phyloP scores from a whole-genome alignment of 331 rosid species.

The Quercus tomentella region DNA sequence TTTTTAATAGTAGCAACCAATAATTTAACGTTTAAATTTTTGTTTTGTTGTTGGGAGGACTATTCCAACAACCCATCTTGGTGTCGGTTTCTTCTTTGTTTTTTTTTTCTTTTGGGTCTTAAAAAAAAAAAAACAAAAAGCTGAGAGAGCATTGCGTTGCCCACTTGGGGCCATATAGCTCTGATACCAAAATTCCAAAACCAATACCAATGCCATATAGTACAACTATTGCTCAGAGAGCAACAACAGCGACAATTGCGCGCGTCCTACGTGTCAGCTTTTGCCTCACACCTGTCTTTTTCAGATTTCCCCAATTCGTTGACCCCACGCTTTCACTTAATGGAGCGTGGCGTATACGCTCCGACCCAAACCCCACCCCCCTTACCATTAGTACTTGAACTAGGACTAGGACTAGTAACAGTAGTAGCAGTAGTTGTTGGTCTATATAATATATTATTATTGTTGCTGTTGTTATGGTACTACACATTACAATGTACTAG shows the following conservation, averaged over 20 bases:
- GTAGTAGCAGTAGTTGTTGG: too few relatives aligned
- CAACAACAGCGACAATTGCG: slow-evolving; percentile 85
- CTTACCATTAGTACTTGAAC: too few relatives aligned
- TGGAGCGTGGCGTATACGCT: slow-evolving; percentile 19
- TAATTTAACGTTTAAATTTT: neutral
- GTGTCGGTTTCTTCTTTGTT: slow-evolving; percentile 32
- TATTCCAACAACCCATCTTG: slow-evolving; percentile 19
- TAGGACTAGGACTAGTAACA: too few relatives aligned
- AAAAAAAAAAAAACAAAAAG: neutral
- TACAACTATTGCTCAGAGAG: too few relatives aligned
- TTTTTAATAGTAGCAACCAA: neutral
- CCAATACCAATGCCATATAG: slow-evolving; percentile 18
- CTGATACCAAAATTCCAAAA: too few relatives aligned
- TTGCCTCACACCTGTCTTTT: slow-evolving; percentile 60
- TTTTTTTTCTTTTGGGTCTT: neutral
- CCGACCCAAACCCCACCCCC: neutral
- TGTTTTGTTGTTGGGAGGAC: slow-evolving; percentile 10
- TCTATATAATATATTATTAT: too few relatives aligned
- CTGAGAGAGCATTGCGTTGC: slow-evolving; percentile 27
- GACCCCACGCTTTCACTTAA: slow-evolving; percentile 27
- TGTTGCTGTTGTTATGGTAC: too few relatives aligned
- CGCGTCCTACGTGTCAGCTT: slow-evolving; percentile 86
- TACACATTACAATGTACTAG: neutral
- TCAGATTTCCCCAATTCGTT: slow-evolving; percentile 18
- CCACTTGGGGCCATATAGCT: slow-evolving; percentile 22